These are phyloP conservation scores for Coemansia reversa DNA, from an alignment of 192 early-diverging fungal species.

Conservation along the genomic window DNA sequence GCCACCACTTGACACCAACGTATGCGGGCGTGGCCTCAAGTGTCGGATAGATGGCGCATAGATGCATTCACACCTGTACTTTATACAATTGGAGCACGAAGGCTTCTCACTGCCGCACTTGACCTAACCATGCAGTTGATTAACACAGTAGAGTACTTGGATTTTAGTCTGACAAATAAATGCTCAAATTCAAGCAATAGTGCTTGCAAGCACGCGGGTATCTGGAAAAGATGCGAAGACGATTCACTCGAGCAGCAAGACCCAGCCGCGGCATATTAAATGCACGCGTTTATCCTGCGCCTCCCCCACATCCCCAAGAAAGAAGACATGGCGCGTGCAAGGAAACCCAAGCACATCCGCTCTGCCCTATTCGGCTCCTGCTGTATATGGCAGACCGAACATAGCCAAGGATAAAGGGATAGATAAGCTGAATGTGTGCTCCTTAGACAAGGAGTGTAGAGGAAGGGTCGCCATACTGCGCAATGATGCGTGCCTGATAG, in stretches of 20 bases:
- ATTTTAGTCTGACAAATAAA: background rate
- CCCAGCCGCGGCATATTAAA: background rate
- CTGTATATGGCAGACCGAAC: background rate
- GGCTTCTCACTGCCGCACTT: slow-evolving; percentile 54
- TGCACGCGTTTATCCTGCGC: background rate
- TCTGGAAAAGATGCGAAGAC: background rate
- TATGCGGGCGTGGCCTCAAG: slow-evolving; percentile 18
- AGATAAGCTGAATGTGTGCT: background rate
- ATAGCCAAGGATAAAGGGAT: background rate
- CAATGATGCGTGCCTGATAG: background rate
- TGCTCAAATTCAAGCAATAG: background rate
- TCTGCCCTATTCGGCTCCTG: background rate
- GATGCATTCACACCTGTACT: slow-evolving; percentile 38
- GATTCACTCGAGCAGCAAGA: background rate
- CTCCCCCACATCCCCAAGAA: background rate
- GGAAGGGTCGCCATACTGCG: background rate
- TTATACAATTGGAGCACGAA: slow-evolving; percentile 44
- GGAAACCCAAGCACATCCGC: too few relatives aligned
- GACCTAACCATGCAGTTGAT: slow-evolving; percentile 20
- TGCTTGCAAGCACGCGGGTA: background rate
- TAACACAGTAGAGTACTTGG: background rate
- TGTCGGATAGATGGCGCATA: slow-evolving; percentile 45
- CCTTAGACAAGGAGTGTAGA: background rate
- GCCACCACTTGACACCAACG: slow-evolving; percentile 4
- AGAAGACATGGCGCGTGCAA: background rate